Conservation (phyloP, 2,329 filamentous ascomycete genomes). For the Elsinoe batatas region DNA sequence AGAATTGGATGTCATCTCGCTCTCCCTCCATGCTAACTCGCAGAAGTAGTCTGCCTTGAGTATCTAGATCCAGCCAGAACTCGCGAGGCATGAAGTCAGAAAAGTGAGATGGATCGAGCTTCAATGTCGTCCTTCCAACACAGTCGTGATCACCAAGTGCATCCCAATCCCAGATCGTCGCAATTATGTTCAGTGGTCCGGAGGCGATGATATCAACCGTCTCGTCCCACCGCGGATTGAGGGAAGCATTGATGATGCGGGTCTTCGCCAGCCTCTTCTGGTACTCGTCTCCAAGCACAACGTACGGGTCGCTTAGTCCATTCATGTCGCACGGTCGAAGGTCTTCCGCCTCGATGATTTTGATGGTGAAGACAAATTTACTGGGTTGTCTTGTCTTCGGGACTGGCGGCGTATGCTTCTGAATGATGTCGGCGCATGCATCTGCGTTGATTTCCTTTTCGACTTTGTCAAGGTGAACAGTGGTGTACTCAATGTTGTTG, state of each 20-base stretch:
- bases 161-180: slow-evolving; percentile 97
- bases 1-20: slow-evolving; percentile 95
- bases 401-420: slow-evolving; percentile 60
- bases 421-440: slow-evolving; percentile 72
- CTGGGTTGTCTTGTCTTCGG: slow-evolving; percentile 55
- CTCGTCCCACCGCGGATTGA: slow-evolving; percentile 96
- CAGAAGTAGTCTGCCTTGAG: slow-evolving; percentile 79
- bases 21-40: slow-evolving; percentile 98
- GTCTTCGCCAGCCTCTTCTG: slow-evolving; percentile 95
- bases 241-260: slow-evolving; percentile 75
- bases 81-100: slow-evolving; percentile 90
- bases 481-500: slow-evolving; percentile 94
- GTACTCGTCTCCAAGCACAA: slow-evolving; percentile 93
- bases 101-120: slow-evolving; percentile 96
- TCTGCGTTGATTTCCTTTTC: slow-evolving; percentile 88
- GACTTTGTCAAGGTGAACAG: slow-evolving; percentile 81
- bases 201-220: slow-evolving; percentile 91
- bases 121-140: slow-evolving; percentile 90
- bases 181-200: slow-evolving; percentile 85
- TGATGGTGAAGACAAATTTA: slow-evolving; percentile 97
- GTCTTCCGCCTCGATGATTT: slow-evolving; percentile 95
- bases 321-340: slow-evolving; percentile 96
- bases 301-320: slow-evolving; percentile 89
- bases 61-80: slow-evolving; percentile 96
- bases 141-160: slow-evolving; percentile 96